Base-by-base conservation (phyloP, 148 eudicot genomes). In the Heliosperma pusillum region DNA sequence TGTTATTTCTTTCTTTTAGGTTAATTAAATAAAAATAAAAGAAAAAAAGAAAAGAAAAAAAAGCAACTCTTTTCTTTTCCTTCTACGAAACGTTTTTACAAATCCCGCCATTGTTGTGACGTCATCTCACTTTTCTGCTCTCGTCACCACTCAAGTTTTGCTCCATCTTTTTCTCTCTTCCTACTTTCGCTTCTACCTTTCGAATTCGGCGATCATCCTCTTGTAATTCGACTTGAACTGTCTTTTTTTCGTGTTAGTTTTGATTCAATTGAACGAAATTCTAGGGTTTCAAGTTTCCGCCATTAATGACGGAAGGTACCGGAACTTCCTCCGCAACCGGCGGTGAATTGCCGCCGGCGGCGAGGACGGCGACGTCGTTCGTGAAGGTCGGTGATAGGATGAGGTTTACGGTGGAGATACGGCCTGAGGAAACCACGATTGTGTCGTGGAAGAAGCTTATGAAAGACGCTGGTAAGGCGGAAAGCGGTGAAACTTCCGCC, bases 401-500 rank as follows among this genome's bases (percentile, higher is more conserved):
- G 69, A 85, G 97, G 86, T 95, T 95, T 78, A 85, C 88, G 44
- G 92, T 95, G 74, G 99, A 89, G 84, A 75, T 95, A 50, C 67
- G 87, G 67, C 97, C 97, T 0, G 94, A 88, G 9, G 97, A 95
- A 69, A 95, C 99, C 12, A 95, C 99, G 0, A 95, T 92, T 73
- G 99, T 95, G 15, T 95, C 97, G 20, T 95, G 97, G 97, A 95
- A 90, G 86, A 92, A 90, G 91, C 91, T 92, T 66, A 70, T 83
- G 78, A 95, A 87, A 82, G 97, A 95, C 71, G 87, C 84, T 65
- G 74, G 80, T 60, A 89, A 77, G 71, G 84, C 86, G 3, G 76
- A 66, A 19, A 69, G 77, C 12, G 60, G 80, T 64, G 59, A 66
- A 33, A 20, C 80, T 10, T 47, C 79, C 10, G 53, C 84, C 4